Conservation (phyloP, 345 rosid genomes). For the Arabis alpina region DNA sequence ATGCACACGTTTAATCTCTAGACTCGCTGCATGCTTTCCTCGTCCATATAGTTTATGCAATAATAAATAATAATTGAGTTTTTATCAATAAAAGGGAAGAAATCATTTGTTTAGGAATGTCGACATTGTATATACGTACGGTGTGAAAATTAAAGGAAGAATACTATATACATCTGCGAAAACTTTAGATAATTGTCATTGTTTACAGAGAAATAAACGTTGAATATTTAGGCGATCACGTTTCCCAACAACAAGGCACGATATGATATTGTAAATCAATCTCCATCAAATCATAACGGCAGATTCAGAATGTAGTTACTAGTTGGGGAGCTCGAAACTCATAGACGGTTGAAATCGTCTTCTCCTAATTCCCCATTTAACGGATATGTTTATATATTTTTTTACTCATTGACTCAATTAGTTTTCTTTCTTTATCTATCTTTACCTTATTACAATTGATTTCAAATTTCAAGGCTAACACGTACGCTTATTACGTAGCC, state of each 20-base stretch:
- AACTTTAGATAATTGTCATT: background rate
- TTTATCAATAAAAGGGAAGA: background rate
- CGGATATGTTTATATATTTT: background rate
- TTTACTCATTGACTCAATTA: too few relatives aligned
- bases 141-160: background rate
- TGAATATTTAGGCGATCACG: conserved; percentile 5
- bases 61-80: background rate
- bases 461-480: conserved; percentile 7
- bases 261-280: conserved; percentile 9
- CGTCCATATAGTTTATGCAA: background rate
- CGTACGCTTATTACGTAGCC: conserved; percentile 13
- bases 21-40: background rate
- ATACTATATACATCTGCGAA: background rate
- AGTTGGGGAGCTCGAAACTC: conserved; percentile 38
- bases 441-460: too few relatives aligned
- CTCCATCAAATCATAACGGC: conserved; percentile 21
- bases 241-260: conserved; percentile 20
- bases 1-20: background rate
- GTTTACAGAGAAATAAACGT: background rate
- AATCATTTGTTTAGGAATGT: background rate
- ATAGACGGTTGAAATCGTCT: background rate
- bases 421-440: background rate
- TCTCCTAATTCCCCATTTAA: conserved; percentile 9
- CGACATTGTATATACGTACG: background rate
- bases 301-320: conserved; percentile 29